Base-by-base conservation (phyloP, 2,329 filamentous ascomycete species). In the Thelonectria blattea region DNA sequence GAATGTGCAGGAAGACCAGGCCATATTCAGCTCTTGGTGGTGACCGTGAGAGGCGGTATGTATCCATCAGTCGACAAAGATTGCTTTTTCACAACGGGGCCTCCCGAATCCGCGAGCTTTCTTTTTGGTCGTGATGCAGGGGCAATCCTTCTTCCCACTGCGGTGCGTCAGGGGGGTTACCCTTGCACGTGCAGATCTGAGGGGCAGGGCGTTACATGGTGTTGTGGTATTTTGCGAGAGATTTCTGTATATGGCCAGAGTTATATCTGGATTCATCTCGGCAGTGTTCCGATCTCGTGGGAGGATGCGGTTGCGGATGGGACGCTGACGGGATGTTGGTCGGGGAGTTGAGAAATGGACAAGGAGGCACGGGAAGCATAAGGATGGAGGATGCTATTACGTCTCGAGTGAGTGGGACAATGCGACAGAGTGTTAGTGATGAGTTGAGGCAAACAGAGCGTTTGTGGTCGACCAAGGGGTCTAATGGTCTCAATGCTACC, bases 181-280 rank as follows among this genome's bases (percentile, higher is more conserved):
- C 42, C 42, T 45, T 14, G 17, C 17, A 45, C 18, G 20, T 45
- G 42, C 42, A 45, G 42, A 22, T 45, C 42, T 20, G 42, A 24
- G 20, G 18, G 18, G 42, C 3, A 9, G 24, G 42, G 12, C 18
- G 42, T 45, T 45, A 24, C 42, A 45, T 45, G 20, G 42, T 22
- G 42, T 14, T 22, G 42, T 20, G 18, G 42, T 43, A 17, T 43
- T 43, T 45, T 20, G 42, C 12, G 8, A 45, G 42, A 45, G 18
- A 22, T 24, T 45, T 42, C 39, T 42, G 37, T 43, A 43, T 18
- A 45, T 45, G 18, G 14, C 24, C 12, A 22, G 42, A 45, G 42
- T 22, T 45, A 45, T 50, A 51, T 60, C 27, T 56, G 41, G 27
- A 62, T 57, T 34, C 9, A 37, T 37, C 11, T 37, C 34, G 34